Base-by-base conservation (phyloP, 1,284 basidiomycete species). In the Mrakiaceae sp. region DNA sequence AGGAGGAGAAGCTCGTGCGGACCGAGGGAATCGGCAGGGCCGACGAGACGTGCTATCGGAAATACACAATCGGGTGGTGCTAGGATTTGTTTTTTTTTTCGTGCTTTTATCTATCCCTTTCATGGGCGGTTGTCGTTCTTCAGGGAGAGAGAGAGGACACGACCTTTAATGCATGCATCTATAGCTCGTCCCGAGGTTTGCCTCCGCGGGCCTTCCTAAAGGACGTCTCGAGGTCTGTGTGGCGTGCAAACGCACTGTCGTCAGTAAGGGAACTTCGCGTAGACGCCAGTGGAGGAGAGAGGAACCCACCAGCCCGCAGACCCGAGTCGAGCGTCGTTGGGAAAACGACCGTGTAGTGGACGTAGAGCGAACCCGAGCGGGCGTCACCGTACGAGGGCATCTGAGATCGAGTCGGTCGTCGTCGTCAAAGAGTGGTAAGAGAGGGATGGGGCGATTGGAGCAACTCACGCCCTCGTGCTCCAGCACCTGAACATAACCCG, bases 261-360 rank as follows among this genome's bases (percentile, higher is more conserved):
- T 7, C n/a, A 9, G 9, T 9, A 54, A 7, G n/a, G 27, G 8
- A 59, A 44, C 1, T 8, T 10, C 6, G 40, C 14, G n/a, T 58
- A 42, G 27, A 53, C 14, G 40, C 57, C 39, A 39, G 12, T 7
- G 5, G 11, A 2, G 4, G 27, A 9, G 53, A 3, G 39, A n/a
- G 40, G 3, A 59, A 72, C 76, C 71, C 62, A 93, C 90, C 87
- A 74, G 80, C 80, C 70, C 84, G 82, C 67, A 83, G 82, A 50
- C 84, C 81, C 56, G 81, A 72, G 51, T 84, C 81, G 39, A 97
- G 76, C 59, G 84, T 80, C 54, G 81, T 78, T 0, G 93, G 94
- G 63, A 97, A 76, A 39, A 96, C 85, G 59, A 97, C 89, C 61
- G 82, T 88, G 77, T 94, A 97, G 75, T 96, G 91, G 60, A 97